Percentiles rank a stretch among this genome's conserved stretches.
Evolutionary conservation across 2,329 filamentous ascomycete genomes (phyloP).

Genomic region (Exophiala oligosperma): DNA sequence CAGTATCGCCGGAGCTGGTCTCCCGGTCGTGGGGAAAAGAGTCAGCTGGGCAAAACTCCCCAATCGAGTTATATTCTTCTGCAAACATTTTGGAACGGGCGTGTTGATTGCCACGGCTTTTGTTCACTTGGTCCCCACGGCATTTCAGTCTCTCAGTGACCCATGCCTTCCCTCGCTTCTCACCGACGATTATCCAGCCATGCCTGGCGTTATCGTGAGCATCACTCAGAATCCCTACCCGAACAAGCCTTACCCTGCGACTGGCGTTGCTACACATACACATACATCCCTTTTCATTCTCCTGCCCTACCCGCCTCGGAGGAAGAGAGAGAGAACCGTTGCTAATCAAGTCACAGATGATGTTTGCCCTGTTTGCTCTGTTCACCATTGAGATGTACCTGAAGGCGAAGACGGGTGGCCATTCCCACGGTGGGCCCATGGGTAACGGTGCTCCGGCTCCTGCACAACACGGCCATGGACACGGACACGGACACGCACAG

Average conservation of each 20-base stretch:
- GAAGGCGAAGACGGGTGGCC: conserved; percentile 26
- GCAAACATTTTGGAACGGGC: conserved; percentile 63
- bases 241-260: too few relatives aligned
- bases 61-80: conserved; percentile 41
- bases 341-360: conserved; percentile 44
- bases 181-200: conserved; percentile 59
- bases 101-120: conserved; percentile 72
- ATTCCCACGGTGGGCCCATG: conserved; percentile 27
- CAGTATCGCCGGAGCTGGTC: conserved; percentile 26
- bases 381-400: conserved; percentile 26
- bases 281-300: too few relatives aligned
- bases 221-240: too few relatives aligned
- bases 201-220: conserved; percentile 58
- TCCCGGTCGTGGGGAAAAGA: conserved; percentile 46
- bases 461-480: neutral
- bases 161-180: conserved; percentile 61
- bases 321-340: too few relatives aligned
- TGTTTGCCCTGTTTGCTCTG: conserved; percentile 57
- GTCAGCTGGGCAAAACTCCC: conserved; percentile 39
- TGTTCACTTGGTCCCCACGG: conserved; percentile 64
- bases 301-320: too few relatives aligned
- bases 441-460: conserved; percentile 31
- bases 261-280: too few relatives aligned
- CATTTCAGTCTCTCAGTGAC: conserved; percentile 51
- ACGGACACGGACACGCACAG: too few relatives aligned